Evolutionary conservation across 1,284 basidiomycete species (phyloP).

Genomic region (Ceraceosorus guamensis): DNA sequence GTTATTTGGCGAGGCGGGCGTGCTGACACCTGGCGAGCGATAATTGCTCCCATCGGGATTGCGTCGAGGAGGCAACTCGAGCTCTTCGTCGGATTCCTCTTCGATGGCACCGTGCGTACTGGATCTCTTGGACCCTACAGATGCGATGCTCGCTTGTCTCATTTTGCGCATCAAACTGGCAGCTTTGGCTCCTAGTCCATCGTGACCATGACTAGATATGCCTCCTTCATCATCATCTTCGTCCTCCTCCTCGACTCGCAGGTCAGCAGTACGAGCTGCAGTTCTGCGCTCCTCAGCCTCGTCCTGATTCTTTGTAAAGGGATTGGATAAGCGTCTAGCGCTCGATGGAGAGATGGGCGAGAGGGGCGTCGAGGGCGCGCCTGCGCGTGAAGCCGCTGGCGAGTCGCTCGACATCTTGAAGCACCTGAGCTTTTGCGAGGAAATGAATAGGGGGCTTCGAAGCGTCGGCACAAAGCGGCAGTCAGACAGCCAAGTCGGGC

Average conservation of each 20-base stretch:
- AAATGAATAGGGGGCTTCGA: too few species aligned
- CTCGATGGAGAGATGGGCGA: too few species aligned
- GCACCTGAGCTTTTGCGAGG: too few species aligned
- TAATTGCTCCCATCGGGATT: not conserved
- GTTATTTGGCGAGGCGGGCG: not conserved
- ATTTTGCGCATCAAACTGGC: conserved; percentile 1
- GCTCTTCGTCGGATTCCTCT: conserved; percentile 5
- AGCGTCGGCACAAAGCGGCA: too few species aligned
- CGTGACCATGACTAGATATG: too few species aligned
- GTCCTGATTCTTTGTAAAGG: conserved; percentile 21
- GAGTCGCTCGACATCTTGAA: too few species aligned
- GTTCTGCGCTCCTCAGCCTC: conserved; percentile 4
- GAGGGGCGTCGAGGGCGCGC: too few species aligned
- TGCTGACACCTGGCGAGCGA: not conserved
- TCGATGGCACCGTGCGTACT: conserved; percentile 3
- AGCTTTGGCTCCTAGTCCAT: not conserved
- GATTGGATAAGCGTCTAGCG: conserved; percentile 10
- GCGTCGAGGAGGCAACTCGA: not conserved
- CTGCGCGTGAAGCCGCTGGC: too few species aligned
- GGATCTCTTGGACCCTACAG: conserved; percentile 2
- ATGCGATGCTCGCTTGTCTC: conserved; percentile 5
- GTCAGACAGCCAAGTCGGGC: too few species aligned
- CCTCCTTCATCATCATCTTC: too few species aligned
- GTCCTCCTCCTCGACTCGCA: too few species aligned
- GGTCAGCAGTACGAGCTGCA: not conserved